Evolutionary conservation across 208 protist species (phyloP).

Genomic region (Endotrypanum monterogeii): DNA sequence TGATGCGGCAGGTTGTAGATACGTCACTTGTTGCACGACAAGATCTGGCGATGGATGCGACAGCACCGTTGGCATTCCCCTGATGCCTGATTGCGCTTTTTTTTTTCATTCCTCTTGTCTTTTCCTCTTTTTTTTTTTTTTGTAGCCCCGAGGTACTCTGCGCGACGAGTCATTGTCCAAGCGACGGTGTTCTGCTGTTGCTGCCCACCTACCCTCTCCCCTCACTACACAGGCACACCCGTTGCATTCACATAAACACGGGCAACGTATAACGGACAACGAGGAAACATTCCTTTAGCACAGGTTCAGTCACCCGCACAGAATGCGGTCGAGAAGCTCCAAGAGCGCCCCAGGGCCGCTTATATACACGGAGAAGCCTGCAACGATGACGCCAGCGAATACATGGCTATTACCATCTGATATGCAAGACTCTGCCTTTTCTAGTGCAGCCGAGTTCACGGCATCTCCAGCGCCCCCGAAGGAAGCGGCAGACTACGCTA

Average conservation of each 20-base stretch:
- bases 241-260: too few relatives aligned
- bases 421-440: not conserved
- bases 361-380: slow-evolving; percentile 6
- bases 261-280: too few relatives aligned
- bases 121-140: not conserved
- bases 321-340: slow-evolving; percentile 29
- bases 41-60: not conserved
- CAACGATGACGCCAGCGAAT: not conserved
- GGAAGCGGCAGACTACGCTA: not conserved
- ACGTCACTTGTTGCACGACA: too few relatives aligned
- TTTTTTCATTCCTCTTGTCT: not conserved
- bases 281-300: too few relatives aligned
- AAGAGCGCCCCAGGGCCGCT: slow-evolving; percentile 29
- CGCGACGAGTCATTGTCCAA: not conserved
- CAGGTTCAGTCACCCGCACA: not conserved
- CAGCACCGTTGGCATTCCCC: not conserved
- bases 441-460: not conserved
- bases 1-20: too few relatives aligned
- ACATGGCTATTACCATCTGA: too few relatives aligned
- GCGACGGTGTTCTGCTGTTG: not conserved
- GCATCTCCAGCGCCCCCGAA: not conserved
- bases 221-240: too few relatives aligned
- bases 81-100: too few relatives aligned
- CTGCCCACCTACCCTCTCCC: not conserved
- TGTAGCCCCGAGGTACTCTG: not conserved